Conservation (phyloP, 257 asterid species). For the Nicotiana tomentosiformis region DNA sequence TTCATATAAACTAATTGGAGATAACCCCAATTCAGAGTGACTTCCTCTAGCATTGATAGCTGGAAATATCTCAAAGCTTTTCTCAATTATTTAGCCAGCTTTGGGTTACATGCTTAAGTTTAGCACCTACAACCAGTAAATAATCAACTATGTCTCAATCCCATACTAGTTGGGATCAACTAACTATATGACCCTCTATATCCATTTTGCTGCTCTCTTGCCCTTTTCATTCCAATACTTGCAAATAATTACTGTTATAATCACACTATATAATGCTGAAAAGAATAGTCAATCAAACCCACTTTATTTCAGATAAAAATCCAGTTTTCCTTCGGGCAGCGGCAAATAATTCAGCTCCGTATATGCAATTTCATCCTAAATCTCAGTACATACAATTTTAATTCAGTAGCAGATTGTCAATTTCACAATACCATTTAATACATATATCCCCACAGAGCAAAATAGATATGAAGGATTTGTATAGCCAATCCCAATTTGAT, state of each 20-base stretch:
- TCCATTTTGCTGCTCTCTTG: neutral
- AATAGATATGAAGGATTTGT: too few relatives aligned
- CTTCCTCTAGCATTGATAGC: neutral
- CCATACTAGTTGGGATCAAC: neutral
- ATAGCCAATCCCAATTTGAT: conserved; percentile 33
- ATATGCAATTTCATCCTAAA: neutral
- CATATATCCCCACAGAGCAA: neutral
- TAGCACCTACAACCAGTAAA: neutral
- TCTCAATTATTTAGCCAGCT: neutral
- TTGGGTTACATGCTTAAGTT: neutral
- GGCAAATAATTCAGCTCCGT: neutral
- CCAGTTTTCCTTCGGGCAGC: neutral
- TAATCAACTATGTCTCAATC: neutral
- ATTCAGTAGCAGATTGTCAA: too few relatives aligned
- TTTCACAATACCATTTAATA: too few relatives aligned
- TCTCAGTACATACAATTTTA: neutral
- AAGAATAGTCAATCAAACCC: neutral
- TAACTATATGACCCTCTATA: neutral
- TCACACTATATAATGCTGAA: neutral
- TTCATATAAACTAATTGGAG: neutral
- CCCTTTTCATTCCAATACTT: neutral
- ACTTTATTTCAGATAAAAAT: neutral
- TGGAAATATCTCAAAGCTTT: neutral
- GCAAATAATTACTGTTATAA: neutral
- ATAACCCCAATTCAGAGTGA: neutral